Conservation (phyloP, 495 filamentous ascomycete species). For the Aspergillus affinis region DNA sequence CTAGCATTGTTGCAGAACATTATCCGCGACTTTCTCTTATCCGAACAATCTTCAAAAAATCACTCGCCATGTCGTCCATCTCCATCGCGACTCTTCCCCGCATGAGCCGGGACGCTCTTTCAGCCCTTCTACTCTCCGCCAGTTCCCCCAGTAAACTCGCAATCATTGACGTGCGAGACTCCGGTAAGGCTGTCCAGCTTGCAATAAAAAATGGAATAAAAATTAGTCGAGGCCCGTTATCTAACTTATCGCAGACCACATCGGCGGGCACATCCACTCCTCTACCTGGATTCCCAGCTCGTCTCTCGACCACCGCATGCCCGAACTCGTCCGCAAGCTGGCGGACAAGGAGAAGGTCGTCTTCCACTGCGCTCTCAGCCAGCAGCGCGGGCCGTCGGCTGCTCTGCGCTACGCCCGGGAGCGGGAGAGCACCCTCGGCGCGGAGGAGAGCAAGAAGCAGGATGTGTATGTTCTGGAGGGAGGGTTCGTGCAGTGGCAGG, state of each 20-base stretch:
- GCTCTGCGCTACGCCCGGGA: constrained; percentile 46
- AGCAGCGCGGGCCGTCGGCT: constrained; percentile 64
- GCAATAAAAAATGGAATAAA: not conserved
- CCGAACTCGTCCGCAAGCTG: constrained; percentile 78
- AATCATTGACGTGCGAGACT: constrained; percentile 87
- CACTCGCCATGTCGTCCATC: constrained; percentile 49
- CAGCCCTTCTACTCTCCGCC: constrained; percentile 43
- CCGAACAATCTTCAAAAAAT: not conserved
- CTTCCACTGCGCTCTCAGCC: constrained; percentile 94
- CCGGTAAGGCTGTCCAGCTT: constrained; percentile 45
- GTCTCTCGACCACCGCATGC: constrained; percentile 70
- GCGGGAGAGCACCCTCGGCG: constrained; percentile 34
- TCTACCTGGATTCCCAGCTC: constrained; percentile 74
- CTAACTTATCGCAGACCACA: constrained; percentile 59
- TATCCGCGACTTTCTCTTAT: not conserved
- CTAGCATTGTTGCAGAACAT: not conserved
- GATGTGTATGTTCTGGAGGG: constrained; percentile 79
- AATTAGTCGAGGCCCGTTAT: not conserved
- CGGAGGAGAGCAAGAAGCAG: constrained; percentile 51
- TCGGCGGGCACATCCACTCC: constrained; percentile 82
- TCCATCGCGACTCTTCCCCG: constrained; percentile 62
- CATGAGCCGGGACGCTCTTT: constrained; percentile 62
- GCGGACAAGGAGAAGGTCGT: constrained; percentile 78
- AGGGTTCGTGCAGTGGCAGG: constrained; percentile 92
- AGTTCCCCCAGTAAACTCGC: constrained; percentile 52